Evolutionary conservation across 345 rosid species (phyloP), one percentile per base, ranked within the genome.

Genomic region (Syzygium aromaticum): DNA sequence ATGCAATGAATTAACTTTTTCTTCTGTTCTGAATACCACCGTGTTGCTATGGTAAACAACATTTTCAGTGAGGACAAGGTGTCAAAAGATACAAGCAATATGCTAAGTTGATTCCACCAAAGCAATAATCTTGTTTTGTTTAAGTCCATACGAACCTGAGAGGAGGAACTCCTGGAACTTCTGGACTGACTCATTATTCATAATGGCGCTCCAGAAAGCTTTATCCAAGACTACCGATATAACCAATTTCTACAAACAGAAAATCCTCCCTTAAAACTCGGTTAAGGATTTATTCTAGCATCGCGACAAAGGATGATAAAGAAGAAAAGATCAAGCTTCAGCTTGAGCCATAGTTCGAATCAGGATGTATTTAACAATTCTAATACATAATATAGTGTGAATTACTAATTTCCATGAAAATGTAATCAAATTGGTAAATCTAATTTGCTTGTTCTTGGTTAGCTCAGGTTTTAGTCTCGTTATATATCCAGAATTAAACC

Each of bases 201-300:
- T 54, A 49, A 93, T 85, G 82, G 95, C 95, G 40, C 90, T 89
- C 95, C 96, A 93, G 49, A 94, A 59, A 87, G 92, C 92, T 86
- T 90, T 91, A 82, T 94, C 95, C 59, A 92, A 89, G 64, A 92
- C 64, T 51, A 94, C 49, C 5, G 95, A 93, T 84, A 89, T 84
- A 54, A 92, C 95, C 91, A 94, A 64, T 77, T 89, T 91, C 94
- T 93, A 57, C 87, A 87, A 33, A 51, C 46, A 40, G 49, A 84
- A 22, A 52, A 84, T 1, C 40, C 40, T 51, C 59, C 27, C 1
- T 51, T n/a, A 30, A 30, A n/a, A 21, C 15, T 38, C 49, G 11
- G 82, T 38, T 73, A 38, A 38, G 82, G 82, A 73, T 33, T 73
- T 38, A 1, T 73, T 73, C 82, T 19, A 38, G 49, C 82, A 73